Percentiles rank a stretch among this genome's conserved stretches.
phyloP scores from a whole-genome alignment of 352 stramenopile species.

The Globisporangium canariense region DNA sequence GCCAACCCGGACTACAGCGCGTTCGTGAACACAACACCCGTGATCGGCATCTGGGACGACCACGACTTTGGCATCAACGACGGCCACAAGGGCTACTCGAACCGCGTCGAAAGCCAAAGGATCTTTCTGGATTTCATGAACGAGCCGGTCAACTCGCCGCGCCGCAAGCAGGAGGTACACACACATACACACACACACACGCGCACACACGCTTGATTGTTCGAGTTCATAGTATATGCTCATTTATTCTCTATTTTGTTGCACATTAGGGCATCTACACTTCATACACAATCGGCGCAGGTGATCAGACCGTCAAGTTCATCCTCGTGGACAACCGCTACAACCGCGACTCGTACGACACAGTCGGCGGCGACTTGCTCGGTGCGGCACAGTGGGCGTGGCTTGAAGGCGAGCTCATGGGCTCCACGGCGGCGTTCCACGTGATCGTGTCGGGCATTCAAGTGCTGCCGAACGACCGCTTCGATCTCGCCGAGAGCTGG shows the following conservation, averaged over 20 bases:
- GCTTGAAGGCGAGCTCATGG: conserved; percentile 77
- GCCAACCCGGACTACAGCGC: conserved; percentile 61
- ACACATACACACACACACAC: too few relatives aligned
- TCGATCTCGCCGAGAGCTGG: conserved; percentile 87
- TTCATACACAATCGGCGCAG: conserved; percentile 66
- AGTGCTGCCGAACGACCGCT: conserved; percentile 80
- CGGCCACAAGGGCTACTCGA: conserved; percentile 65
- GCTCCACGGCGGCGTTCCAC: conserved; percentile 87
- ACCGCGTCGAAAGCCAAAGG: conserved; percentile 77
- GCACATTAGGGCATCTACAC: conserved; percentile 72
- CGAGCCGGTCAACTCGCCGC: conserved; percentile 66
- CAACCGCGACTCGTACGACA: conserved; percentile 74
- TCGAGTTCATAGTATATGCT: not conserved
- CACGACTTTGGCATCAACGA: conserved; percentile 92
- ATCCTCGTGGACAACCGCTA: conserved; percentile 88
- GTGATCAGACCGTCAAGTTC: conserved; percentile 79
- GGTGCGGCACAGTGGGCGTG: conserved; percentile 79
- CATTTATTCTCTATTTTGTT: too few relatives aligned
- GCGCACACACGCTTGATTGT: not conserved
- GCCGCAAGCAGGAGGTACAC: conserved; percentile 66
- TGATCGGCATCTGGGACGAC: conserved; percentile 89
- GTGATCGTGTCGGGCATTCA: conserved; percentile 92
- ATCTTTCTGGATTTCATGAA: conserved; percentile 86
- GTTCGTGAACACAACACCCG: conserved; percentile 58
- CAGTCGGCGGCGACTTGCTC: conserved; percentile 63